These are phyloP conservation scores for Pseudohalonectria lignicola DNA, from an alignment of 2,329 filamentous ascomycete species.

Conservation along the genomic window DNA sequence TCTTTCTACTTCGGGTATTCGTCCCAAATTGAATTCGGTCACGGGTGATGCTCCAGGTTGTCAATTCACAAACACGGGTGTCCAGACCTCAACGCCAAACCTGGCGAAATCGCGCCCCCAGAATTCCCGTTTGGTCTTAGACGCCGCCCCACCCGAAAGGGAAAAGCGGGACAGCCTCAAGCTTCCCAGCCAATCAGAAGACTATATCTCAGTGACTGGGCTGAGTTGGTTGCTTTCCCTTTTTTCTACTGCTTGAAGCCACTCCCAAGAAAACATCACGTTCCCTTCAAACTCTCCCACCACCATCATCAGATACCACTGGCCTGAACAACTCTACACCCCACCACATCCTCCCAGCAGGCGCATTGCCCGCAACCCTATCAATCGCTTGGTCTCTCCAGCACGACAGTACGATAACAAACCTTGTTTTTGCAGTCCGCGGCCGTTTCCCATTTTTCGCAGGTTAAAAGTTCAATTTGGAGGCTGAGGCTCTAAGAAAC, in stretches of 20 bases:
- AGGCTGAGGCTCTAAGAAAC: no score
- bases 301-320: constrained; percentile 1
- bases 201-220: background rate
- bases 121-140: constrained; percentile 1
- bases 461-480: no score
- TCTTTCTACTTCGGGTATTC: no score
- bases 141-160: background rate
- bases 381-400: no score
- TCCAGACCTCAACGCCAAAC: no score
- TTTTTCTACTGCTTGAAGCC: background rate
- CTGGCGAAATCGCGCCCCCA: background rate
- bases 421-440: no score
- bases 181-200: background rate
- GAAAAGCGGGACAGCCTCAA: background rate
- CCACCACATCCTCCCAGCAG: constrained; percentile 2
- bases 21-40: no score
- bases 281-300: constrained; percentile 1
- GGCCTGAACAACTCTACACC: background rate
- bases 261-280: constrained; percentile 1
- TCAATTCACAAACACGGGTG: no score
- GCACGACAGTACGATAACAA: no score
- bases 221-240: background rate
- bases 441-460: no score
- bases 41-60: no score
- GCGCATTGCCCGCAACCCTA: no score